Evolutionary conservation across 345 rosid species (phyloP).

Genomic region (Populus simonii): DNA sequence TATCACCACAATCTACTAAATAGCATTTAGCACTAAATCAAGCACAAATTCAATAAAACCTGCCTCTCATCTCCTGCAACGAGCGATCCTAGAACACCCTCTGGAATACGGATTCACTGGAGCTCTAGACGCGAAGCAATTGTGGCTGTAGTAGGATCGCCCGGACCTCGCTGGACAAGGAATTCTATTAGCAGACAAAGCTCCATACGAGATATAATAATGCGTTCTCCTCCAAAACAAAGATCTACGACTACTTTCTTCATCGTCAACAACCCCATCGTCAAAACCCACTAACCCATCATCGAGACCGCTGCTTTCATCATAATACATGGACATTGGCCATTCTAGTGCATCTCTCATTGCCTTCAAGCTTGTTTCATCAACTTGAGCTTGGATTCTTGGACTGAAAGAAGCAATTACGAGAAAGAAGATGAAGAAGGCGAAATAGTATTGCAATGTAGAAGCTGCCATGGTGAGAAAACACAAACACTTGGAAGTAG

Average conservation of each 20-base stretch:
- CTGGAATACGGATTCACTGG: slow-evolving; percentile 74
- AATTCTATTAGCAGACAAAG: slow-evolving; percentile 72
- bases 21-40: neutral
- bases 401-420: slow-evolving; percentile 4
- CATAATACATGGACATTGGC: slow-evolving; percentile 38
- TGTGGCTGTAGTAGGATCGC: slow-evolving; percentile 83
- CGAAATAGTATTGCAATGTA: neutral
- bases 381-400: slow-evolving; percentile 23
- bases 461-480: neutral
- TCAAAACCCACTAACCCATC: slow-evolving; percentile 9
- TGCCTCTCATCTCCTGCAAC: slow-evolving; percentile 62
- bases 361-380: slow-evolving; percentile 35
- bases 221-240: slow-evolving; percentile 59
- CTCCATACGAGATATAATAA: slow-evolving; percentile 88
- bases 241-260: slow-evolving; percentile 50
- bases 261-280: slow-evolving; percentile 19
- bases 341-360: slow-evolving; percentile 48
- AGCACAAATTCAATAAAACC: neutral
- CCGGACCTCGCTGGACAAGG: slow-evolving; percentile 96
- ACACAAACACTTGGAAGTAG: neutral
- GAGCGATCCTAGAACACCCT: slow-evolving; percentile 72
- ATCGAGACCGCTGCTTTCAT: neutral
- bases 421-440: neutral
- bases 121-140: slow-evolving; percentile 60
- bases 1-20: neutral